A percentile compares a stretch with the other conserved stretches of the same genome.
Conservation (phyloP, 73 alveolate genomes). For the Paramecium sonneborni region DNA sequence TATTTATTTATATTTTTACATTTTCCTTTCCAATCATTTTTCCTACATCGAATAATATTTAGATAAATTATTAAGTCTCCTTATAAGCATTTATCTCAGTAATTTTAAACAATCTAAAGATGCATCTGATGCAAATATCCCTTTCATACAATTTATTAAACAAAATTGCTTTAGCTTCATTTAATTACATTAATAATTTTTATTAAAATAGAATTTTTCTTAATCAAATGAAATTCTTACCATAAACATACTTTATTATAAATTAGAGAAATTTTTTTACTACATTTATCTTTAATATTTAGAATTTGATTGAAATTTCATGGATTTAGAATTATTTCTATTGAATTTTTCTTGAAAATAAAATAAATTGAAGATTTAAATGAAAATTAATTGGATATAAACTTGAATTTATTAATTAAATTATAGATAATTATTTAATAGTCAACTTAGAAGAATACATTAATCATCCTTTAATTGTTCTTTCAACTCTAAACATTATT, state of each 20-base stretch:
- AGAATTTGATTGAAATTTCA: no score
- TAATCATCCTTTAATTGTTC: constrained; percentile 1
- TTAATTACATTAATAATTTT: background rate
- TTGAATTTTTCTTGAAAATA: no score
- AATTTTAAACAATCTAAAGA: constrained; percentile 58
- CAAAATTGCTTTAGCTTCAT: background rate
- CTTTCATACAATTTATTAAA: constrained; percentile 20
- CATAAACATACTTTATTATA: no score
- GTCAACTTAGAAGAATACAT: background rate
- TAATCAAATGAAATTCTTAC: no score
- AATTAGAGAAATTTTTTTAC: no score
- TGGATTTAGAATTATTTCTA: no score
- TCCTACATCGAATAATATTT: constrained; percentile 51
- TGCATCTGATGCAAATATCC: constrained; percentile 63
- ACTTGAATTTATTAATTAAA: no score
- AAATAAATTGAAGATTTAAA: no score
- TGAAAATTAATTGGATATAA: background rate
- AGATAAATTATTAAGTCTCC: background rate
- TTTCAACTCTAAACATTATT: constrained; percentile 22
- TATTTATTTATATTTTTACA: background rate
- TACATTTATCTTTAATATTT: no score
- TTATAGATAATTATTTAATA: background rate
- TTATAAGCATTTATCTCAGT: background rate
- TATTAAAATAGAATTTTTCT: background rate
- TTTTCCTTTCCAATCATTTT: constrained; percentile 44